Evolutionary conservation across 805 yeast species (phyloP), one percentile per base, ranked within the genome.

Genomic region (Teunomyces funiuensis): DNA sequence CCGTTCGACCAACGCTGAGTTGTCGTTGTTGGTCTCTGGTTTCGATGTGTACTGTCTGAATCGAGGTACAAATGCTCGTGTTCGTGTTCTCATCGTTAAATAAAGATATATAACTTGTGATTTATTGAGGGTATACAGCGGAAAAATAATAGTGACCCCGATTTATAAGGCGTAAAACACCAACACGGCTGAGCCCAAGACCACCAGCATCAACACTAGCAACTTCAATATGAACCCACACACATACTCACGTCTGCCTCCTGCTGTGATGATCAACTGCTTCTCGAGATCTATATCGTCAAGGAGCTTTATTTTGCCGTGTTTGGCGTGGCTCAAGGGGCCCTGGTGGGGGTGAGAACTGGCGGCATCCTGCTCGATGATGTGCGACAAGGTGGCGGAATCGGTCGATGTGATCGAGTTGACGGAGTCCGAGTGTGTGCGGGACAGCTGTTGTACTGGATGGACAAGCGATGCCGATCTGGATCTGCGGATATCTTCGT

Each of bases 261-360:
- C 72, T 3, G 72, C 72, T 17, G 66, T 61, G 10, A 57, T 45
- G 17, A 63, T 65, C 28, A 66, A 42, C 49, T 66, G 72, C 31
- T 64, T 61, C 41, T 67, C 73, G 43, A 67, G 52, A 36, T 67
- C 73, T 2, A 58, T 49, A 15, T 60, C 60, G 40, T 63, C 66
- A 45, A 50, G 45, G 18, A 60, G 43, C 37, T 51, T 54, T 25
- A 60, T 48, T 43, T 60, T 60, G 16, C 58, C 58, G 11, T 29
- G 40, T 47, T 56, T n/a, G 22, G 17, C 7, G 15, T 33, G 25
- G 37, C 17, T 22, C 3, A 22, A 22, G 25, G 3, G 3, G 25
- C 9, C 25, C 25, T 22, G 28, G 17, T 26, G 14, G 16, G 28
- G 23, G 39, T 36, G 30, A 6, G 31, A 33, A 34, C 26, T 30